A percentile compares a stretch with the other conserved stretches of the same genome.
Conservation (phyloP, 257 asterid genomes). For the Nicotiana benthamiana region DNA sequence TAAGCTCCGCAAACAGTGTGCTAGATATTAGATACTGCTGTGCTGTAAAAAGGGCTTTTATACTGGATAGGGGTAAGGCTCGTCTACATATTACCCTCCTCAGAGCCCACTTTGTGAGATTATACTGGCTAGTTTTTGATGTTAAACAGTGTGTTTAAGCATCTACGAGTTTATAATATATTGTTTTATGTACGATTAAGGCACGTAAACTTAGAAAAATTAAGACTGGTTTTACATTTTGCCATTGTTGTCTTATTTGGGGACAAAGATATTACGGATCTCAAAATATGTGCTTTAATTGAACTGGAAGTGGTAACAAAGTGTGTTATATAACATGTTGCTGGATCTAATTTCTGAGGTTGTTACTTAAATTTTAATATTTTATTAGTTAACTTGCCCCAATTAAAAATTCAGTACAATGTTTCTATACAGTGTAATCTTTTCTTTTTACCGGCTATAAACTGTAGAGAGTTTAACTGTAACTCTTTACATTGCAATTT, state of each 20-base stretch:
- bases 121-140: no score
- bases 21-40: neutral
- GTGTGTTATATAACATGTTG: neutral
- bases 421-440: neutral
- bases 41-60: neutral
- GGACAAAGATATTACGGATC: neutral
- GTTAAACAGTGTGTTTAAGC: conserved; percentile 1
- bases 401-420: neutral
- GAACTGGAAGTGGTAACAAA: neutral
- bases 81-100: no score
- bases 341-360: neutral
- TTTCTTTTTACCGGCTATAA: no score
- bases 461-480: neutral
- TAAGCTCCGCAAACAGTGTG: neutral
- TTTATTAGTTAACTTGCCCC: neutral
- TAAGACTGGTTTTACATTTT: neutral
- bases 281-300: neutral
- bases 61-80: no score
- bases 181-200: neutral
- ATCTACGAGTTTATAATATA: neutral
- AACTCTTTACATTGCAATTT: neutral
- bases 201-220: neutral
- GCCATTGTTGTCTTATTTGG: neutral
- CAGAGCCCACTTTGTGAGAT: no score
- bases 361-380: neutral